Conservation (phyloP, 2,329 filamentous ascomycete species). For the Trichoderma oligosporum region DNA sequence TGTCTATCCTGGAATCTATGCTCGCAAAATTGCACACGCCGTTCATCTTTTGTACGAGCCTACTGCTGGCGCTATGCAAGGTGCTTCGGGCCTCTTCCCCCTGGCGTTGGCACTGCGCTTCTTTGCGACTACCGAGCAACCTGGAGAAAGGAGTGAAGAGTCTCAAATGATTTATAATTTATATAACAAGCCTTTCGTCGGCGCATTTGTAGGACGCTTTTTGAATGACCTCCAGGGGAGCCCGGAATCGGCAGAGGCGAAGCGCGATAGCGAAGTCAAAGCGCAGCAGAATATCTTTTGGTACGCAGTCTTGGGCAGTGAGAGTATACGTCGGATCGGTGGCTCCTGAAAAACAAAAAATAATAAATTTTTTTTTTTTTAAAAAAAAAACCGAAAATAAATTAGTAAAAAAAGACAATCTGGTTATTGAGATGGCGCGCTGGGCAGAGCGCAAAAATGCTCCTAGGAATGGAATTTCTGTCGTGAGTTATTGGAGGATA, state of each 20-base stretch:
- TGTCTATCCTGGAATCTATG: slow-evolving; percentile 15
- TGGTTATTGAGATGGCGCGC: neutral
- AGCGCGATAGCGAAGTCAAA: slow-evolving; percentile 6
- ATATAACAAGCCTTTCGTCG: slow-evolving; percentile 19
- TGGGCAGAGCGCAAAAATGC: neutral
- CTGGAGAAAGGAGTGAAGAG: slow-evolving; percentile 17
- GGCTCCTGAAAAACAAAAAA: neutral
- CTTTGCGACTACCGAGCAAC: slow-evolving; percentile 18
- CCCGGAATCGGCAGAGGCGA: neutral
- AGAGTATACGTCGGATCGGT: slow-evolving; percentile 1
- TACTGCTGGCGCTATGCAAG: slow-evolving; percentile 15
- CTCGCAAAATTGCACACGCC: slow-evolving; percentile 21
- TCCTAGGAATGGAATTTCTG: neutral
- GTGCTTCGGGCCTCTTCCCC: slow-evolving; percentile 18
- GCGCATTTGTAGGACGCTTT: slow-evolving; percentile 19
- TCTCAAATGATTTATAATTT: slow-evolving; percentile 18
- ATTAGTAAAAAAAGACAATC: neutral
- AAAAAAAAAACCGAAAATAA: too few relatives aligned
- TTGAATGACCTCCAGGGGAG: slow-evolving; percentile 14
- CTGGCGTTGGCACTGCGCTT: slow-evolving; percentile 19
- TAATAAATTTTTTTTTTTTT: too few relatives aligned
- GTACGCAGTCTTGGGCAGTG: slow-evolving; percentile 12
- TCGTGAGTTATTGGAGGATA: neutral
- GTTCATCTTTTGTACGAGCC: slow-evolving; percentile 20
- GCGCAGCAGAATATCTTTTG: slow-evolving; percentile 13